Evolutionary conservation across 2,329 filamentous ascomycete genomes (phyloP).

Genomic region (Tolypocladium tundrense): DNA sequence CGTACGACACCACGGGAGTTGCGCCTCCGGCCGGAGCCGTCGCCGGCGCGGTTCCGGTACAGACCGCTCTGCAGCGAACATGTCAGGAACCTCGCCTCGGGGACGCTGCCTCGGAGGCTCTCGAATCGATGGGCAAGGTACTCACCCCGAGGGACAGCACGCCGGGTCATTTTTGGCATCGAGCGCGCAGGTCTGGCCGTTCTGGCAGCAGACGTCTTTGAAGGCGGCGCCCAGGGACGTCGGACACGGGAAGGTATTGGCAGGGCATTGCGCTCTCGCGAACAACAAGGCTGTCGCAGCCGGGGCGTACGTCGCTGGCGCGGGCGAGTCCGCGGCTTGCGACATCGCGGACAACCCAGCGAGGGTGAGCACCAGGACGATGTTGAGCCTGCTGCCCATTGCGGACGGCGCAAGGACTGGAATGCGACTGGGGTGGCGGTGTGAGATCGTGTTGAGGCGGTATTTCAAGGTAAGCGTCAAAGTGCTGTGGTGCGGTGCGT

Average conservation of each 20-base stretch:
- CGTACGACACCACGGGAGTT: constrained; percentile 35
- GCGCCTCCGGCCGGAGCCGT: constrained; percentile 24
- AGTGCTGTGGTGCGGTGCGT: not conserved
- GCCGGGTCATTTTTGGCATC: constrained; percentile 39
- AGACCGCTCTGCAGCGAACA: constrained; percentile 32
- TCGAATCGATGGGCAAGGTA: constrained; percentile 6
- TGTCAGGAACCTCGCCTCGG: not conserved
- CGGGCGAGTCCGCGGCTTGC: not conserved
- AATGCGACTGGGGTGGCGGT: not conserved
- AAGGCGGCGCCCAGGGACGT: constrained; percentile 34
- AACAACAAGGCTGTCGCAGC: constrained; percentile 11
- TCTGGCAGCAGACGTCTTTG: constrained; percentile 38
- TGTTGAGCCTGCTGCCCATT: not conserved
- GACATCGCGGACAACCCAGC: not conserved
- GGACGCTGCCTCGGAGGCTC: not conserved
- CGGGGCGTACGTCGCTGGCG: constrained; percentile 9
- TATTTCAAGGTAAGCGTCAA: not conserved
- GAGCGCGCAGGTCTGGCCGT: constrained; percentile 38
- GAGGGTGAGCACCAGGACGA: not conserved
- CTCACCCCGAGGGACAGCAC: constrained; percentile 43
- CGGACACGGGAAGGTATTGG: constrained; percentile 41
- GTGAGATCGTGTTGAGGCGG: not conserved
- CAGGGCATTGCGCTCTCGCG: constrained; percentile 29
- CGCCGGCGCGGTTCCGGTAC: constrained; percentile 43
- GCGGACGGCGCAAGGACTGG: not conserved